Evolutionary conservation across 2,329 filamentous ascomycete species (phyloP).

Genomic region (Cyphellophora attinorum): DNA sequence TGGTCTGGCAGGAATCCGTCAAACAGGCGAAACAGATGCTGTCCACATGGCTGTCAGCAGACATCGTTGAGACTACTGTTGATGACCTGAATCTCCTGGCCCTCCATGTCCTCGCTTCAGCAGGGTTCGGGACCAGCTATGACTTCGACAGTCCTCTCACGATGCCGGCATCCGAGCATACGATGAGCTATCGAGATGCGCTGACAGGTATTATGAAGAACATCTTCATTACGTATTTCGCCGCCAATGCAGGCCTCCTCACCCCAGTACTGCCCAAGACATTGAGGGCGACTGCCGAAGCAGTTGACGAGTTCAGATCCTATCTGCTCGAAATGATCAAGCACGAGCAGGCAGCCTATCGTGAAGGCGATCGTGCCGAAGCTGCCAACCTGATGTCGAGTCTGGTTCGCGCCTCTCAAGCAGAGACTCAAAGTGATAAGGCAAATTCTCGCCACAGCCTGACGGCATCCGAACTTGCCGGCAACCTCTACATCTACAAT

Average conservation of each 20-base stretch:
- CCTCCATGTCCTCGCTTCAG: conserved; percentile 18
- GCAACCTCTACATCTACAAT: conserved; percentile 18
- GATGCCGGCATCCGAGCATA: conserved; percentile 6
- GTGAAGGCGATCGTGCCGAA: conserved; percentile 3
- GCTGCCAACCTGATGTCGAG: conserved; percentile 12
- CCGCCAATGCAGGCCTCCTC: conserved; percentile 6
- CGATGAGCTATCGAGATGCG: conserved; percentile 15
- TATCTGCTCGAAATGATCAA: conserved; percentile 16
- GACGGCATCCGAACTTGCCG: conserved; percentile 14
- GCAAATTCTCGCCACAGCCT: conserved; percentile 4
- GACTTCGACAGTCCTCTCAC: conserved; percentile 10
- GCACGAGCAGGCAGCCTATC: conserved; percentile 3
- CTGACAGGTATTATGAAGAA: conserved; percentile 12
- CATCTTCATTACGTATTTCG: conserved; percentile 10
- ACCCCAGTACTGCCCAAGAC: conserved; percentile 7
- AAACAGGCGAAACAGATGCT: conserved; percentile 25
- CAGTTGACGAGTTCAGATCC: conserved; percentile 12
- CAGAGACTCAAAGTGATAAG: conserved; percentile 2
- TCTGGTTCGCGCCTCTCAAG: conserved; percentile 13
- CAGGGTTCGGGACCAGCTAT: conserved; percentile 17
- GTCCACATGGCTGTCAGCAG: conserved; percentile 6
- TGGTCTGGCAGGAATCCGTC: conserved; percentile 30
- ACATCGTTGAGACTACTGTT: conserved; percentile 12
- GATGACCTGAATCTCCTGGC: conserved; percentile 16
- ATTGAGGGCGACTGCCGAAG: conserved; percentile 7